These are phyloP conservation scores for Ophiosphaerella narmari DNA, from an alignment of 2,329 filamentous ascomycete genomes.

Conservation along the genomic window DNA sequence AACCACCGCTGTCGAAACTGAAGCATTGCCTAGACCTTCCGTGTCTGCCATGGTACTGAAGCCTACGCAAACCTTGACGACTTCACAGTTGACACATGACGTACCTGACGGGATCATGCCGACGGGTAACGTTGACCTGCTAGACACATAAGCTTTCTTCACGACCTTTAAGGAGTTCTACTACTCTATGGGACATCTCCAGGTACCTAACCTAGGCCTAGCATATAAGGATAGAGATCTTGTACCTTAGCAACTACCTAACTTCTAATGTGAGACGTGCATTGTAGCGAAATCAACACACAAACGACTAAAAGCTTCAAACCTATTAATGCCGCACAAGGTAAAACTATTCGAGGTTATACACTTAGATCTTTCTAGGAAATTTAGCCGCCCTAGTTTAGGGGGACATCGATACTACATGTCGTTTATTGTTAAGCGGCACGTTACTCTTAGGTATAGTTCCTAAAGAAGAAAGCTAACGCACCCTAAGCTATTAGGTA, in stretches of 20 bases:
- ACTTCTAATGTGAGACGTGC: slow-evolving; percentile 3
- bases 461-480: slow-evolving; percentile 9
- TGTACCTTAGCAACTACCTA: not conserved
- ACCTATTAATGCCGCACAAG: not conserved
- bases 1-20: too few relatives aligned
- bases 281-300: slow-evolving; percentile 2
- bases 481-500: slow-evolving; percentile 3
- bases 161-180: slow-evolving; percentile 5
- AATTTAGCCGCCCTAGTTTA: not conserved
- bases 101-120: too few relatives aligned
- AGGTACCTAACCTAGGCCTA: not conserved
- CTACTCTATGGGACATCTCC: not conserved
- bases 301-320: too few relatives aligned
- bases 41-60: too few relatives aligned
- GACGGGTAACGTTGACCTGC: too few relatives aligned
- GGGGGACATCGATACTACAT: slow-evolving; percentile 9
- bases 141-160: too few relatives aligned
- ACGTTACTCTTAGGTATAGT: slow-evolving; percentile 1
- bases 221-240: slow-evolving; percentile 2
- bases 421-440: slow-evolving; percentile 6
- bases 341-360: slow-evolving; percentile 5
- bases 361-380: slow-evolving; percentile 5
- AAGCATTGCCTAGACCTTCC: too few relatives aligned
- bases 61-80: not conserved
- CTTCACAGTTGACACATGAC: too few relatives aligned